Evolutionary conservation across 169 alveolate genomes (phyloP).

Genomic region (Ichthyophthirius multifiliis): DNA sequence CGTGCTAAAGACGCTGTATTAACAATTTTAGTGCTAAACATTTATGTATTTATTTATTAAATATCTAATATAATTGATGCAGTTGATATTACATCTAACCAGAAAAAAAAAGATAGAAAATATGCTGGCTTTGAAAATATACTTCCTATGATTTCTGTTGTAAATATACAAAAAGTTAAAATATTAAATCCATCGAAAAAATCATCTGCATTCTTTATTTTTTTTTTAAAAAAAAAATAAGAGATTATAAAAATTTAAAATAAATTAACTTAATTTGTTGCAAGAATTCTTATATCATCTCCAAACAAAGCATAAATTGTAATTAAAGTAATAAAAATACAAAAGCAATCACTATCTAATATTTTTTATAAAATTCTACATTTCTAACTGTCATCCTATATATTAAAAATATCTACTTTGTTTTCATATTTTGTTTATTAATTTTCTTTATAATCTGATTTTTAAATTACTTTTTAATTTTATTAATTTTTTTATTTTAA

Average conservation of each 20-base stretch:
- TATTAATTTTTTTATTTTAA: too few species aligned
- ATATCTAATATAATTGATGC: conserved; percentile 60
- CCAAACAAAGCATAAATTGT: conserved; percentile 81
- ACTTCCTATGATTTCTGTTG: conserved; percentile 38
- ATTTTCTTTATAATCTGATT: too few species aligned
- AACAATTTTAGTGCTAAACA: conserved; percentile 43
- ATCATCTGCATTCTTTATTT: conserved; percentile 28
- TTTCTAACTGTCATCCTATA: too few species aligned
- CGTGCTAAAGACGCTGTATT: conserved; percentile 57
- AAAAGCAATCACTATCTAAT: too few species aligned
- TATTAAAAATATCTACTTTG: too few species aligned
- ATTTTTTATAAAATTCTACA: too few species aligned
- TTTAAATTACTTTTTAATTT: too few species aligned
- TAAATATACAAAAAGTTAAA: conserved; percentile 33
- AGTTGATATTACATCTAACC: conserved; percentile 77
- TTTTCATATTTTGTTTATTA: too few species aligned
- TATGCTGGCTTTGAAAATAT: conserved; percentile 41
- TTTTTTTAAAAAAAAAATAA: not conserved
- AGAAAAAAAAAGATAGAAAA: conserved; percentile 63
- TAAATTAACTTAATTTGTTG: conserved; percentile 4
- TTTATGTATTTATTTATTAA: conserved; percentile 55
- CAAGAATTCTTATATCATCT: conserved; percentile 65
- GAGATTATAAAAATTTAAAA: not conserved
- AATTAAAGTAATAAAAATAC: too few species aligned
- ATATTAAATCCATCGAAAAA: conserved; percentile 29